Base-by-base conservation (phyloP, 75 land plant genomes). In the Pinus taeda region DNA sequence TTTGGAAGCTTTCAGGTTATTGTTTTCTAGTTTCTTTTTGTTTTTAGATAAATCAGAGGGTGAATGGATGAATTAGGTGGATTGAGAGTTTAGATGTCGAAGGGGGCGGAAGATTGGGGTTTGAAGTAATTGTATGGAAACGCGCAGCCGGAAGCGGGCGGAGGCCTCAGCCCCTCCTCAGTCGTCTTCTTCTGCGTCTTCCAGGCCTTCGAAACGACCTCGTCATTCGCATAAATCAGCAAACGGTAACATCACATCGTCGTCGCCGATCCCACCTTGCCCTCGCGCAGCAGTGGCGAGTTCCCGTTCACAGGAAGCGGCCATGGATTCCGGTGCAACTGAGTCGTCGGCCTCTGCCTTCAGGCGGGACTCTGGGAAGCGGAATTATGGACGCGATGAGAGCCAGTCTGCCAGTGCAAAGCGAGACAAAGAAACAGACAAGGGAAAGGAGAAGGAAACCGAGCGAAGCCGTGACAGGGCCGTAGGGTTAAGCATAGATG, bases 111-210 rank as follows among this genome's bases (percentile, higher is more conserved):
- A 15, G 76, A 55, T 59, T 33, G 79, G 75, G 84, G 73, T 26
- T 55, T 56, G 77, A 65, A 56, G 63, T 72, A 60, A 84, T 86
- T 80, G 83, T 90, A 96, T 96, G 99, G 99, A 96, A 96, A 96
- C 99, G 79, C 97, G 99, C 57, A 96, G 99, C 88, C 97, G 99
- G 71, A 96, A 96, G 99, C 96, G 99, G 93, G 99, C 92, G 94
- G 99, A 96, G 99, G 99, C 98, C 82, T 88, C 97, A 81, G 83
- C 92, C 80, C 75, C 89, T 71, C 87, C 92, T 86, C 89, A 84
- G 49, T 74, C 84, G 53, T 76, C 90, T 33, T 85, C 92, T 57
- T 78, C 92, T 26, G 81, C 91, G 18, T 64, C 81, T 59, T 77
- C 83, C 53, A 86, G 88, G 21, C 13, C 89, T 18, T 62, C 86